Evolutionary conservation across 768 basidiomycete genomes (phyloP).

Genomic region (Bullera alba): DNA sequence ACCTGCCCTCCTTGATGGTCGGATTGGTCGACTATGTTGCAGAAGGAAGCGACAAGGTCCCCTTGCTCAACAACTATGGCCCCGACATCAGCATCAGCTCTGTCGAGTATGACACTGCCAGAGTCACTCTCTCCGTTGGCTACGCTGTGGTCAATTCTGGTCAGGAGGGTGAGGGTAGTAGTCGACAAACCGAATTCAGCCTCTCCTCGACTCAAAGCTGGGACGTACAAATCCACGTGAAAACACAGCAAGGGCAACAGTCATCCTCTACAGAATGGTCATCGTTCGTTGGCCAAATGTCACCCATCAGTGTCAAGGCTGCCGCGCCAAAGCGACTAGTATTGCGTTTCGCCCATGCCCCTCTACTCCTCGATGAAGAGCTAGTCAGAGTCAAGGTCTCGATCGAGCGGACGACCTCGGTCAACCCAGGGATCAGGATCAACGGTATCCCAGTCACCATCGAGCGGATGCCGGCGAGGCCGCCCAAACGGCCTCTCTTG

Average conservation of each 20-base stretch:
- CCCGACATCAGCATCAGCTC: slow-evolving; percentile 73
- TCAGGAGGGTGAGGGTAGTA: slow-evolving; percentile 52
- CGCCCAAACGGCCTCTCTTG: slow-evolving; percentile 19
- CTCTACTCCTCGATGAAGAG: slow-evolving; percentile 60
- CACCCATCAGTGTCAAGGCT: slow-evolving; percentile 42
- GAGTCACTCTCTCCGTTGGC: slow-evolving; percentile 73
- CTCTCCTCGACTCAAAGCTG: slow-evolving; percentile 71
- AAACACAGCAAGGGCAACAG: slow-evolving; percentile 35
- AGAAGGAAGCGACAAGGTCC: slow-evolving; percentile 66
- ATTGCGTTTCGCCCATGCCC: slow-evolving; percentile 67
- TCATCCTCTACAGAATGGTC: slow-evolving; percentile 28
- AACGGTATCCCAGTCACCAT: slow-evolving; percentile 62
- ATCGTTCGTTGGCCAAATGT: slow-evolving; percentile 33
- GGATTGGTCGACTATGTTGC: slow-evolving; percentile 75
- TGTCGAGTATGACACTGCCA: slow-evolving; percentile 68
- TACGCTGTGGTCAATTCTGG: slow-evolving; percentile 71
- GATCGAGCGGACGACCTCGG: slow-evolving; percentile 65
- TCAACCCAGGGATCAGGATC: slow-evolving; percentile 64
- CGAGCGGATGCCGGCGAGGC: slow-evolving; percentile 22
- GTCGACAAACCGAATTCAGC: slow-evolving; percentile 72
- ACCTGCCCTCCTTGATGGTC: slow-evolving; percentile 75
- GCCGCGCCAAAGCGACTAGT: slow-evolving; percentile 51
- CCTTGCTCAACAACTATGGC: slow-evolving; percentile 69
- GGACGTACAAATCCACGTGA: slow-evolving; percentile 68
- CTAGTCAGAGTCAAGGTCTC: slow-evolving; percentile 72